phyloP scores from a whole-genome alignment of 495 filamentous ascomycete genomes.

The Paragyromitra xinjiangensis region DNA sequence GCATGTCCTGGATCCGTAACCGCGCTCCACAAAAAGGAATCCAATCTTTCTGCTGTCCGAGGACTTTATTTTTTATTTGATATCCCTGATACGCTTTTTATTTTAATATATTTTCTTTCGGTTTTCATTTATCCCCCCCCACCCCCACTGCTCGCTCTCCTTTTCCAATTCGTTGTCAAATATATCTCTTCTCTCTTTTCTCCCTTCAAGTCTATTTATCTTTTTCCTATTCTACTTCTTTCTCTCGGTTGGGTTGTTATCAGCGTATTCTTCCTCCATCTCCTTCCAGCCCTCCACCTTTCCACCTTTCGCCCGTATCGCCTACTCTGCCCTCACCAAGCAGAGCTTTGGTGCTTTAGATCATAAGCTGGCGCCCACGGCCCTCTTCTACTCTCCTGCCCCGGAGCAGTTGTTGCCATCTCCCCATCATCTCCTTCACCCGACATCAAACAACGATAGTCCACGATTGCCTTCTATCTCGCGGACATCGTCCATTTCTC shows the following conservation, averaged over 20 bases:
- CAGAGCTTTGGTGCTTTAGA: slow-evolving; percentile 54
- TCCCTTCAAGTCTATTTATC: slow-evolving; percentile 25
- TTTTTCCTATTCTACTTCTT: slow-evolving; percentile 33
- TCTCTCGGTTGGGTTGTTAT: slow-evolving; percentile 36
- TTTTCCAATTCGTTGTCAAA: slow-evolving; percentile 51
- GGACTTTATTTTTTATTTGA: slow-evolving; percentile 47
- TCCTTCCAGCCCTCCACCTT: slow-evolving; percentile 12
- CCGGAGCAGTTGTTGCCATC: slow-evolving; percentile 57
- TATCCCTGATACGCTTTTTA: slow-evolving; percentile 33
- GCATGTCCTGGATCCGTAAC: slow-evolving; percentile 54
- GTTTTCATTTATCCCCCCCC: slow-evolving; percentile 39
- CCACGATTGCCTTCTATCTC: slow-evolving; percentile 57
- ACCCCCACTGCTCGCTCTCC: slow-evolving; percentile 35
- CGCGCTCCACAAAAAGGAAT: slow-evolving; percentile 53
- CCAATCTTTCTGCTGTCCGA: slow-evolving; percentile 46
- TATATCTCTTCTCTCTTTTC: slow-evolving; percentile 44
- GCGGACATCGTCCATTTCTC: slow-evolving; percentile 54
- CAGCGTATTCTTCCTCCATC: slow-evolving; percentile 26
- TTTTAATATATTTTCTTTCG: slow-evolving; percentile 30
- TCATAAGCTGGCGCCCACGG: slow-evolving; percentile 57
- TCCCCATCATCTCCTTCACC: slow-evolving; percentile 57
- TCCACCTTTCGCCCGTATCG: slow-evolving; percentile 24
- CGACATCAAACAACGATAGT: slow-evolving; percentile 47
- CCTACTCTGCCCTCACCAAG: slow-evolving; percentile 54
- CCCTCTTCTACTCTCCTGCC: slow-evolving; percentile 57